Percentiles rank a stretch among this genome's conserved stretches.
phyloP scores from a whole-genome alignment of 192 early-diverging fungal genomes.

The Linnemannia zychae region DNA sequence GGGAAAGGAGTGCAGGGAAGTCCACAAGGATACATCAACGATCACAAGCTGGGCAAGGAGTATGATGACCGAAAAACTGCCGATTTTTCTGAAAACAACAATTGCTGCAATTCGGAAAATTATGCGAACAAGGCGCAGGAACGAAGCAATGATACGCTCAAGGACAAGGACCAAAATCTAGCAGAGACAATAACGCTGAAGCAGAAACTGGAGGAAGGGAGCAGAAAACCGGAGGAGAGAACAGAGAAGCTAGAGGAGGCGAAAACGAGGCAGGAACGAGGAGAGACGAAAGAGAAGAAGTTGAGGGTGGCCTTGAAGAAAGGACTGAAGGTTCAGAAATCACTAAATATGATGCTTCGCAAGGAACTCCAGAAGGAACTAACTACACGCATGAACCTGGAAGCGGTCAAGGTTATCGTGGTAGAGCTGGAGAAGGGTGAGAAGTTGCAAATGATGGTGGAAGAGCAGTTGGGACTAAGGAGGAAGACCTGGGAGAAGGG shows the following conservation, averaged over 20 bases:
- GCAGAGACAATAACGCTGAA: background rate
- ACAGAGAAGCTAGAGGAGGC: too few species aligned
- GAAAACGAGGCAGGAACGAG: background rate
- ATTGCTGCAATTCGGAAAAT: background rate
- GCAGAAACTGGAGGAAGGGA: background rate
- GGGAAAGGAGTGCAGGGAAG: background rate
- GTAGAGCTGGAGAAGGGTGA: background rate
- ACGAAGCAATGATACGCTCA: background rate
- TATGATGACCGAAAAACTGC: background rate
- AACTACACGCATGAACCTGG: background rate
- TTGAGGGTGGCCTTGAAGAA: background rate
- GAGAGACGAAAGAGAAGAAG: background rate
- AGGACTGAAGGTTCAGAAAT: background rate
- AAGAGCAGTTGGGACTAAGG: background rate
- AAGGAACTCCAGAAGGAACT: background rate
- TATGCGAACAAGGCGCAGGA: background rate
- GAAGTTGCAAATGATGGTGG: background rate
- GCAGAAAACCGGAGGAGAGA: background rate
- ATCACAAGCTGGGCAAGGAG: background rate
- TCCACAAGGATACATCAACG: background rate
- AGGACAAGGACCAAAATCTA: background rate
- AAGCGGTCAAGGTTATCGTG: background rate
- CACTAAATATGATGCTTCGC: background rate
- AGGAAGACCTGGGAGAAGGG: background rate
- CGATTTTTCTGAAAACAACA: background rate